Base-by-base conservation (phyloP, 2,329 filamentous ascomycete species). In the Diaporthe sp. region DNA sequence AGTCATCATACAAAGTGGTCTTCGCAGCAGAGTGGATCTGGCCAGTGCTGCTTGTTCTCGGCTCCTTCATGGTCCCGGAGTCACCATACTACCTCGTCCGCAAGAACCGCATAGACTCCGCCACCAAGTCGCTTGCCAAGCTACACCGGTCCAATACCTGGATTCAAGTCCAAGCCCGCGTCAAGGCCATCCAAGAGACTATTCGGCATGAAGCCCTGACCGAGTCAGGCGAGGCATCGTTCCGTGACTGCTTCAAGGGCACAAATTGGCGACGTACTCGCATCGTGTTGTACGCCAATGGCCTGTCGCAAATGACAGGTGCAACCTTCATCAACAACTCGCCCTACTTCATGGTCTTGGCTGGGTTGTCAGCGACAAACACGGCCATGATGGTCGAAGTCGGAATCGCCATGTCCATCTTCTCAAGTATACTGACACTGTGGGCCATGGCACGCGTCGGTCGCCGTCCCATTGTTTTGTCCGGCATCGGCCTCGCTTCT, bases 11-110 rank as follows among this genome's bases (percentile, higher is more conserved):
- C 60, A 73, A 73, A 31, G 72, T 68, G 19, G 39, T 73, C 0
- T 73, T 73, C 28, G 71, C 71, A 9, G 58, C 71, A 4, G 71
- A 73, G 15, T 73, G 71, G 71, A 49, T 44, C 17, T 73, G 58
- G 71, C 71, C 71, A 25, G 71, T 39, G 17, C 2, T 67, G 8
- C 19, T 73, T 17, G 42, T 73, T 0, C 28, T 67, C 19, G 71
- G 68, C 25, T 53, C 87, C 1, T 65, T 73, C 10, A 12, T 73
- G 15, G 42, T 60, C n/a, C 71, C 71, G 15, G 71, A 73, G 44
- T 86, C 85, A 0, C 88, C 88, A 9, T 88, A 86, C 81, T 88
- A 84, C 84, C 82, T 86, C 17, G 83, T 87, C 12, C 84, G 87
- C 37, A 82, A 86, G 42, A 84, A 84, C 25, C 37, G n/a, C n/a